phyloP scores from a whole-genome alignment of 106 monocot genomes.

The Phalaenopsis aphrodite region DNA sequence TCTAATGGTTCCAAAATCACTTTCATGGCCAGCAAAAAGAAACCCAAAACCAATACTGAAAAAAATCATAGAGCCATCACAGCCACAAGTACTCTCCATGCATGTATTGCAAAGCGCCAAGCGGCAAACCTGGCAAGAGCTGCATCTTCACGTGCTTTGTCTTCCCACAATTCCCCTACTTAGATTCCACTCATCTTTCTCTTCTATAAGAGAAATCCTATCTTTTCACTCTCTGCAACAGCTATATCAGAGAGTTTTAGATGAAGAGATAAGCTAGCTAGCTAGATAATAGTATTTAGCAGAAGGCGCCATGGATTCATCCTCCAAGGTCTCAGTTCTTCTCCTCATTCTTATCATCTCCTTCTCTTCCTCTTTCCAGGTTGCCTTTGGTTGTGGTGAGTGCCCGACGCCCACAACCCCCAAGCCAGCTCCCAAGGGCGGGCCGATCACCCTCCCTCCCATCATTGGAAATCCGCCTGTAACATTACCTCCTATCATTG shows the following conservation, averaged over 20 bases:
- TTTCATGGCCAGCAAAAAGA: background rate
- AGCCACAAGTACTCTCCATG: background rate
- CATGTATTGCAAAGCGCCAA: background rate
- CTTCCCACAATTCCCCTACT: background rate
- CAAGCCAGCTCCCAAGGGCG: too few relatives aligned
- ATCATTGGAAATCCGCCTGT: too few relatives aligned
- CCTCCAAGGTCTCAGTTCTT: background rate
- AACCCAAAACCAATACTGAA: background rate
- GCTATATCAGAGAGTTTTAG: background rate
- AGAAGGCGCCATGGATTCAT: background rate
- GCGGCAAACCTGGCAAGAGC: constrained; percentile 2
- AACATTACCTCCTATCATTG: too few relatives aligned
- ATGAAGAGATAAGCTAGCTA: too few relatives aligned
- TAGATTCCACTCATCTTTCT: background rate
- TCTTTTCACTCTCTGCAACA: background rate
- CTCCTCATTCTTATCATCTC: background rate
- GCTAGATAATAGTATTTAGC: background rate
- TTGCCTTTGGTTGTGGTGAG: background rate
- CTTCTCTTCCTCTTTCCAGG: background rate
- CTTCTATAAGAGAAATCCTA: constrained; percentile 2
- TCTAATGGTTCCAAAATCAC: background rate
- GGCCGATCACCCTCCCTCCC: too few relatives aligned
- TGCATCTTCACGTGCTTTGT: constrained; percentile 9
- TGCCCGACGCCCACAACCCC: constrained; percentile 1
- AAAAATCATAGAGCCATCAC: background rate